Evolutionary conservation across 768 basidiomycete genomes (phyloP), one percentile per base, ranked within the genome.

Genomic region (Leccinum aurantiacum): DNA sequence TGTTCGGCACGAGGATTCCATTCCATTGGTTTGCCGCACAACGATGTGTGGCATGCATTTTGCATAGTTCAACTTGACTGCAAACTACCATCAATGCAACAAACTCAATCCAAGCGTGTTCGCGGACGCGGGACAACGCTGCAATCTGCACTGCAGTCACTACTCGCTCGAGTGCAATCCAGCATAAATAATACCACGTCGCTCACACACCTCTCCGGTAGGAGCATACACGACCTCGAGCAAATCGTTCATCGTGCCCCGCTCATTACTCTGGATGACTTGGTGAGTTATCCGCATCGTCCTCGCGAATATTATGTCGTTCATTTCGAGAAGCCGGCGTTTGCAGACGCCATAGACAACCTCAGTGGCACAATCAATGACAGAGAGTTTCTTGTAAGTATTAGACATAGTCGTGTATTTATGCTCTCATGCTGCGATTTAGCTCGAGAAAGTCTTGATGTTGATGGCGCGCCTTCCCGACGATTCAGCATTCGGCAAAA

Each of bases 361-460:
- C 63, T 72, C 17, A 73, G 74, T 48, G 74, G 82, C 3, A 74
- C 75, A 31, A 65, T 80, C 41, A 78, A 91, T 65, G 89, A 91
- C 67, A 82, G 89, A 60, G 70, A 82, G 29, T 71, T 89, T 62
- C 70, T 90, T 70, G 88, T 80, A 68, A 70, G 81, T 76, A 19
- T 55, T 35, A 53, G 19, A 37, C 19, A 57, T 31, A 19, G 38
- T 15, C 24, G 25, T 38, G 44, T 41, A 29, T 41, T 27, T 54
- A n/a, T 51, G 60, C 4, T 41, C 66, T 66, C 25, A 61, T 47
- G 3, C 24, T n/a, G 6, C n/a, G 15, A 58, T 24, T 31, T 56
- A 89, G 87, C 82, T 91, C 33, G 90, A 91, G 73, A 81, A 83
- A 49, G 60, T 84, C 8, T 69, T 91, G 53, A 74, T 78, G 19